These are phyloP conservation scores for Fraxinus paxiana DNA, from an alignment of 305 asterid species.

Conservation along the genomic window DNA sequence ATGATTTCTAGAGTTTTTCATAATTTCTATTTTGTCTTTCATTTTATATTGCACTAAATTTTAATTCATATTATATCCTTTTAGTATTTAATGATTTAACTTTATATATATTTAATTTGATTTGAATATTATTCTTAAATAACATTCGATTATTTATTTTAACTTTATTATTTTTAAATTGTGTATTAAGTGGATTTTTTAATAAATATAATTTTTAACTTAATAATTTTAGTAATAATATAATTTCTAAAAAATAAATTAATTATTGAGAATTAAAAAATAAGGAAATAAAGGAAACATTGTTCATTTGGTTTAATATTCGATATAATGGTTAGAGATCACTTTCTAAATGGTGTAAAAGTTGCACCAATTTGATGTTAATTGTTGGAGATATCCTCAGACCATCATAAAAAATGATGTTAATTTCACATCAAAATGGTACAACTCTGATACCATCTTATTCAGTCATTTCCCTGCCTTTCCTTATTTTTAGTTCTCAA, in stretches of 20 bases:
- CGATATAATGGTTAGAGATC: background rate
- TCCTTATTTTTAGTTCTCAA: background rate
- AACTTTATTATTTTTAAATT: no score
- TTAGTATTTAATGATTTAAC: no score
- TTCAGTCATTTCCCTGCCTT: background rate
- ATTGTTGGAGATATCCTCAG: background rate
- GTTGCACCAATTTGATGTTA: background rate
- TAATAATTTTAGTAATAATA: background rate
- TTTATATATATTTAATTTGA: no score
- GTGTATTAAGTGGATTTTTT: background rate
- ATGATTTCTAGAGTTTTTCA: no score
- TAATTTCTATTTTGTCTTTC: no score
- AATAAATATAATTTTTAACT: no score
- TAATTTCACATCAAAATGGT: background rate
- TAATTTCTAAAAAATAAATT: no score
- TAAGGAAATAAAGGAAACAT: background rate
- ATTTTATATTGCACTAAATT: no score
- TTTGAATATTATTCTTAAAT: no score
- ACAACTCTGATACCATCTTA: background rate
- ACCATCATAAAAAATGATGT: background rate
- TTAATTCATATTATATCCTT: no score
- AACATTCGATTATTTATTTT: no score
- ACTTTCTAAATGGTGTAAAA: background rate
- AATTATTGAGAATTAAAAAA: background rate
- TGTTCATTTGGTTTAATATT: background rate